Evolutionary conservation across 2,329 filamentous ascomycete species (phyloP), one percentile per base, ranked within the genome.

Genomic region (Phaeoacremonium minimum): DNA sequence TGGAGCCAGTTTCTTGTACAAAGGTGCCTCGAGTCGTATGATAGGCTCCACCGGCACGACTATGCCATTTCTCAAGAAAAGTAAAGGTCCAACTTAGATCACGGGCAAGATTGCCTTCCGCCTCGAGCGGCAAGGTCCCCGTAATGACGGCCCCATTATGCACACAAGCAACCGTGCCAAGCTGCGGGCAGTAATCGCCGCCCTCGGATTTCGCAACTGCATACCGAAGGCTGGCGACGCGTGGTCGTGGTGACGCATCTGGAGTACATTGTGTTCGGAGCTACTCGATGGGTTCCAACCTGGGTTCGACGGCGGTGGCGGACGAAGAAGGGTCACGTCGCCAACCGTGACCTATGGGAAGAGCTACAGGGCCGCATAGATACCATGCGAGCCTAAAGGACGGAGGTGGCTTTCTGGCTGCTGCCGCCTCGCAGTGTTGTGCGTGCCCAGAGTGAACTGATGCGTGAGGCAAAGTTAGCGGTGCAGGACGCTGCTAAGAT

Each of bases 171-270:
- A 69, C 38, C 57, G 68, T 2, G 69, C 69, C 8, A 65, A 71
- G 44, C 56, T 73, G 3, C 63, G 67, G 11, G 64, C 64, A 6
- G 61, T 63, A 6, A 64, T 71, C 26, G 64, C 58, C 7, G 70
- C 63, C n/a, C 55, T 70, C 7, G 49, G 58, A 33, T 66, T 61
- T 43, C 56, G 61, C 4, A 39, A 46, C 29, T 71, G 66, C 33
- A 44, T 6, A 50, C 46, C 13, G 66, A 71, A 42, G 61, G 59
- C 8, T 65, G 58, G 47, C 42, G 49, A 7, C 51, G 51, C 4
- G 38, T 75, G n/a, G 63, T 73, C 11, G 55, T 75, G 33, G 63
- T 67, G 13, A 72, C 66, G 0, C 66, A 75, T 37, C 66, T 65
- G 2, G 57, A 63, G 33, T 73, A 73, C 36, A 58, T 73, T 7